A percentile compares a stretch with the other conserved stretches of the same genome.
Conservation (phyloP, 1,284 basidiomycete species). For the Malassezia sympodialis region DNA sequence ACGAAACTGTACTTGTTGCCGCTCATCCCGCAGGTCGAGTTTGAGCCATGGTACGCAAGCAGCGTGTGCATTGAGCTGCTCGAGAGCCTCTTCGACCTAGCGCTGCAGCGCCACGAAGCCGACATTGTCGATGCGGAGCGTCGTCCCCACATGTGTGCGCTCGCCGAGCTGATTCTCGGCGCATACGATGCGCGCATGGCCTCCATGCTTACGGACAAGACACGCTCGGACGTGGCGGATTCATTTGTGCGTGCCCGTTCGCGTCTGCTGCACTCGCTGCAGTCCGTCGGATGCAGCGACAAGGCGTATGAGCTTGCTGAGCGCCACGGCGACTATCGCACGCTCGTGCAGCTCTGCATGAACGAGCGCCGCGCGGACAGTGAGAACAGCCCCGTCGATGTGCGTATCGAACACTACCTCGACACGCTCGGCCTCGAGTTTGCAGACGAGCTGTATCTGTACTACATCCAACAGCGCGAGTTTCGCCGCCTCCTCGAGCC, state of each 20-base stretch:
- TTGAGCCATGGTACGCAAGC: slow-evolving; percentile 72
- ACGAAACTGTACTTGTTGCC: slow-evolving; percentile 66
- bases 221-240: slow-evolving; percentile 52
- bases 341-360: slow-evolving; percentile 65
- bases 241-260: slow-evolving; percentile 63
- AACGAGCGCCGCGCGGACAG: neutral
- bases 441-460: slow-evolving; percentile 74
- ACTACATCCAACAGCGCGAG: slow-evolving; percentile 56
- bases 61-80: slow-evolving; percentile 61
- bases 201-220: slow-evolving; percentile 26
- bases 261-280: slow-evolving; percentile 63
- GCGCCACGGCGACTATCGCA: slow-evolving; percentile 70
- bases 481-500: slow-evolving; percentile 65
- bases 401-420: slow-evolving; percentile 58
- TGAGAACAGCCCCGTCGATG: slow-evolving; percentile 15
- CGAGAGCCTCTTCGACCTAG: slow-evolving; percentile 63
- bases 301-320: slow-evolving; percentile 73
- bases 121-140: slow-evolving; percentile 46
- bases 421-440: slow-evolving; percentile 72
- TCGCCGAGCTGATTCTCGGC: slow-evolving; percentile 51
- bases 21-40: slow-evolving; percentile 52
- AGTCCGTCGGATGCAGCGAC: slow-evolving; percentile 59
- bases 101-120: slow-evolving; percentile 52
- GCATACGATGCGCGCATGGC: slow-evolving; percentile 48
- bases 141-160: slow-evolving; percentile 61